Evolutionary conservation across 176 grass and related monocot genomes (phyloP).

Genomic region (Cenchrus americanus): DNA sequence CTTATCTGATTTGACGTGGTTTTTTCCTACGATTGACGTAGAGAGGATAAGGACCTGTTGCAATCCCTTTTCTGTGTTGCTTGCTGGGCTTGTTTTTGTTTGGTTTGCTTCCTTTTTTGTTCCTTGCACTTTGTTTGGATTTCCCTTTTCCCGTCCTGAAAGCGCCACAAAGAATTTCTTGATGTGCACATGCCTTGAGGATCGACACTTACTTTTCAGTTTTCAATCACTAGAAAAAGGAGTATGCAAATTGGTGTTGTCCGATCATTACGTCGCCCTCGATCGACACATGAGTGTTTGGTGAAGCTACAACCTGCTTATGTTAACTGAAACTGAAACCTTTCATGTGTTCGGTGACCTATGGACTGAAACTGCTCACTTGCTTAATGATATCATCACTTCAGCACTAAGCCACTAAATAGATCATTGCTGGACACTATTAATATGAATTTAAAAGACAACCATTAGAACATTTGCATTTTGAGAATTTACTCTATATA

Average conservation of each 20-base stretch:
- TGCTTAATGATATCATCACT: no score
- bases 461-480: no score
- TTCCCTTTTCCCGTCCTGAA: slow-evolving; percentile 18
- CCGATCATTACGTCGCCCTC: background rate
- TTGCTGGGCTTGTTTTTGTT: slow-evolving; percentile 34
- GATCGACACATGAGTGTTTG: no score
- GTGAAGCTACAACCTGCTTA: no score
- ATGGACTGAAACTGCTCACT: no score
- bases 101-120: slow-evolving; percentile 39
- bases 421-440: no score
- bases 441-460: no score
- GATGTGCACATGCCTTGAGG: background rate
- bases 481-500: no score
- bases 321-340: no score
- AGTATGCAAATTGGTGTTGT: background rate
- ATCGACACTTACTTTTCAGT: background rate
- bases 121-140: slow-evolving; percentile 37
- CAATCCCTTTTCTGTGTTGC: slow-evolving; percentile 35
- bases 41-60: slow-evolving; percentile 48
- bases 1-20: slow-evolving; percentile 12
- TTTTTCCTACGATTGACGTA: slow-evolving; percentile 37
- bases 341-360: no score
- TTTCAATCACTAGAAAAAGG: no score
- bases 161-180: slow-evolving; percentile 29
- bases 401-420: no score